Evolutionary conservation across 257 asterid species (phyloP).

Genomic region (Solanum ossicruentum): DNA sequence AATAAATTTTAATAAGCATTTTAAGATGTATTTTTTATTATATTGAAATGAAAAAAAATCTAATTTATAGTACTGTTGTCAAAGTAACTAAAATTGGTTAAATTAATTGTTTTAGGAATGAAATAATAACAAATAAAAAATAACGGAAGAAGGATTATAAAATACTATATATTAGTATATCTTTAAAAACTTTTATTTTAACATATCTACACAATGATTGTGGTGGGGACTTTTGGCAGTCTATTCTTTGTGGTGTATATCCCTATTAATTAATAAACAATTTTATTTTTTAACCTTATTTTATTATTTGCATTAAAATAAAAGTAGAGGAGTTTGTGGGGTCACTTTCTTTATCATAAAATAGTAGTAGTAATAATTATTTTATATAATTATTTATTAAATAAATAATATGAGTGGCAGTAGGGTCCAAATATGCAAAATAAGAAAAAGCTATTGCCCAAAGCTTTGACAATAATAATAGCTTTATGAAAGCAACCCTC

Average conservation of each 20-base stretch:
- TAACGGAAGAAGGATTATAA: neutral
- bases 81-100: too few species aligned
- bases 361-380: neutral
- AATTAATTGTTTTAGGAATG: too few species aligned
- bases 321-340: constrained; percentile 25
- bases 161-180: neutral
- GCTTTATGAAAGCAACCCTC: constrained; percentile 46
- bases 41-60: too few species aligned
- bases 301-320: neutral
- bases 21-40: too few species aligned
- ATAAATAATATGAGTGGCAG: constrained; percentile 13
- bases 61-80: too few species aligned
- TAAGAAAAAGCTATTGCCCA: constrained; percentile 39
- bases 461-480: constrained; percentile 54
- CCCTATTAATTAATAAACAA: neutral
- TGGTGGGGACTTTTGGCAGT: neutral
- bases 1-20: too few species aligned
- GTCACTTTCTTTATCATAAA: constrained; percentile 12
- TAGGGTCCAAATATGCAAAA: constrained; percentile 21
- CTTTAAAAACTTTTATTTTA: neutral
- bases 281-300: neutral
- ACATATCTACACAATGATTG: neutral
- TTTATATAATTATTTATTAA: neutral
- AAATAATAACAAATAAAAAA: too few species aligned
- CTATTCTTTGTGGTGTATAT: neutral